Percentiles rank a stretch among this genome's conserved stretches.
Conservation (phyloP, 2,329 filamentous ascomycete species). For the Colletotrichum sp. region DNA sequence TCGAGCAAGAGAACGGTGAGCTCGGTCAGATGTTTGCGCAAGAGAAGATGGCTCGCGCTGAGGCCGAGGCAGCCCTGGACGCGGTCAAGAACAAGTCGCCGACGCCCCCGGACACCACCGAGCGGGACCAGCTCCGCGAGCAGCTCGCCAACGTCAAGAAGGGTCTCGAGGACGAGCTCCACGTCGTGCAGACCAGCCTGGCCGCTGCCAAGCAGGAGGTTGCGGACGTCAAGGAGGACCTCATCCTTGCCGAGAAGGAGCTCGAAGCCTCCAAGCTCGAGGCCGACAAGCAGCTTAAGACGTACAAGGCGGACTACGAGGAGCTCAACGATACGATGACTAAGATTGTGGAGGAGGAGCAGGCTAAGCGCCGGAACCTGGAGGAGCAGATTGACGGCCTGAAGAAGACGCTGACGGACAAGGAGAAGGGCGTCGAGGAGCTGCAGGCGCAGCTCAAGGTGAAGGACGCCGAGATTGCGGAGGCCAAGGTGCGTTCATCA, state of each 20-base stretch:
- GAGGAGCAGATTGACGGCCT: constrained; percentile 55
- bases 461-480: constrained; percentile 67
- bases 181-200: constrained; percentile 34
- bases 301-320: constrained; percentile 63
- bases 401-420: constrained; percentile 50
- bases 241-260: constrained; percentile 56
- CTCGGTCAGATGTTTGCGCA: constrained; percentile 60
- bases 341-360: constrained; percentile 63
- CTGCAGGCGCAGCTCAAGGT: constrained; percentile 63
- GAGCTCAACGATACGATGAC: constrained; percentile 69
- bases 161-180: constrained; percentile 48
- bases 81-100: constrained; percentile 57
- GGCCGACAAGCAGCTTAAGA: constrained; percentile 57
- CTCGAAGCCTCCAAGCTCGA: constrained; percentile 58
- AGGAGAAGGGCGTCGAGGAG: constrained; percentile 52
- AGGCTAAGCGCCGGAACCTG: constrained; percentile 56
- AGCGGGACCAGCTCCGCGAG: constrained; percentile 54
- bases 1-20: constrained; percentile 52
- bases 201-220: constrained; percentile 41
- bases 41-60: constrained; percentile 66
- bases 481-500: constrained; percentile 56
- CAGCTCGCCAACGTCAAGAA: constrained; percentile 56
- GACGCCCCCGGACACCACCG: constrained; percentile 58
- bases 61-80: constrained; percentile 65
- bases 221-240: constrained; percentile 40